Conservation (phyloP, 148 eudicot genomes). For the Agrostemma githago region DNA sequence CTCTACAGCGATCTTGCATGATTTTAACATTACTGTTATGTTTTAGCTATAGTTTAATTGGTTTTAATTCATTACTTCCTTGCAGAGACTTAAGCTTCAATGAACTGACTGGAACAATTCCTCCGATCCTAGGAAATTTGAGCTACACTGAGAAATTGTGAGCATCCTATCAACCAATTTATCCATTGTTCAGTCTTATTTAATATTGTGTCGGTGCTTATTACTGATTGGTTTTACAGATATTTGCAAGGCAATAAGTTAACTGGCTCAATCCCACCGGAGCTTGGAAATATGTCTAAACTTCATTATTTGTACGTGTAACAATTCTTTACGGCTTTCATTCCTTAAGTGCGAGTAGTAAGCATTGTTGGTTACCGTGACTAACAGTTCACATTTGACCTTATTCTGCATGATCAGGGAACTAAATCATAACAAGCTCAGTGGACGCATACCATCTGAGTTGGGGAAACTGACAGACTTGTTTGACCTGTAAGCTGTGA, state of each 20-base stretch:
- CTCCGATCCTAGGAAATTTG: slow-evolving; percentile 87
- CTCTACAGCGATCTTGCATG: neutral
- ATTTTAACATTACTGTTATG: neutral
- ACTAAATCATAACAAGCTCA: slow-evolving; percentile 77
- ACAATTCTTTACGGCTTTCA: neutral
- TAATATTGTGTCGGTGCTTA: neutral
- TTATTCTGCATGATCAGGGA: slow-evolving; percentile 45
- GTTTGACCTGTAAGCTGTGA: slow-evolving; percentile 70
- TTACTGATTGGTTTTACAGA: slow-evolving; percentile 31
- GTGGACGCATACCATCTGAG: slow-evolving; percentile 77
- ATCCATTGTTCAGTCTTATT: neutral
- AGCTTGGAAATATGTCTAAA: slow-evolving; percentile 96
- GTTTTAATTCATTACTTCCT: neutral
- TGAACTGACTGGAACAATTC: slow-evolving; percentile 77
- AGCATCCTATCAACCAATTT: slow-evolving; percentile 25
- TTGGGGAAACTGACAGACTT: slow-evolving; percentile 88
- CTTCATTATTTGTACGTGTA: slow-evolving; percentile 80
- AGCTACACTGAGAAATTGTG: slow-evolving; percentile 91
- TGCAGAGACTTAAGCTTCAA: slow-evolving; percentile 87
- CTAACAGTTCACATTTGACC: neutral
- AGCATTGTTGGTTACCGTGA: neutral
- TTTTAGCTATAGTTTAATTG: neutral
- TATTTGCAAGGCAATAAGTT: slow-evolving; percentile 91
- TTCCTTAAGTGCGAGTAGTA: neutral
- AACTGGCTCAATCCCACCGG: slow-evolving; percentile 79